These are phyloP conservation scores for Septoria petroselini DNA, from an alignment of 2,329 filamentous ascomycete genomes.

Conservation along the genomic window DNA sequence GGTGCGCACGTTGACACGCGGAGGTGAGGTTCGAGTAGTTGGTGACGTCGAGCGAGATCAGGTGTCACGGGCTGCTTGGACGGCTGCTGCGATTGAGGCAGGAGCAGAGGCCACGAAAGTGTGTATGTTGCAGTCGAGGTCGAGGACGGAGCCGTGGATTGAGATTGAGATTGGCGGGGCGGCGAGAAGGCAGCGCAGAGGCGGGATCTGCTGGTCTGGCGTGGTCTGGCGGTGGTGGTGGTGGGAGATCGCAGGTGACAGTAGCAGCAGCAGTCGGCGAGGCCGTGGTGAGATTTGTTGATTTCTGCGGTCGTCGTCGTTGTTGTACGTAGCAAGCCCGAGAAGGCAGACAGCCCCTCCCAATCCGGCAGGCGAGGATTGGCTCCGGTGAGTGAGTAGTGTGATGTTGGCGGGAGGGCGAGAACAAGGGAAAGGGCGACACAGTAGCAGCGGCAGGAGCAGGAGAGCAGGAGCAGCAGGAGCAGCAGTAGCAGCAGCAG, in stretches of 20 bases:
- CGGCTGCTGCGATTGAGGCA: conserved; percentile 1
- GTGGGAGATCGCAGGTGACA: neutral
- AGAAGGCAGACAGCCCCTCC: too few relatives aligned
- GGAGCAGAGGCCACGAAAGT: neutral
- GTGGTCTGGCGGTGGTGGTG: conserved; percentile 3
- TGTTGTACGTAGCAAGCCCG: too few relatives aligned
- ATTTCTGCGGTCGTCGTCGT: too few relatives aligned
- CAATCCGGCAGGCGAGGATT: too few relatives aligned
- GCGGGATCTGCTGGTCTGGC: neutral
- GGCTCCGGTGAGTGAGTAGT: too few relatives aligned
- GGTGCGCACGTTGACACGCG: neutral
- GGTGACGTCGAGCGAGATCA: conserved; percentile 9
- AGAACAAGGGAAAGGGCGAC: too few relatives aligned
- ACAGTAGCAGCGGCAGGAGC: too few relatives aligned
- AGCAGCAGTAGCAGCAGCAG: neutral
- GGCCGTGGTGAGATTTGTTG: too few relatives aligned
- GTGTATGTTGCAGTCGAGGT: neutral
- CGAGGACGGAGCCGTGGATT: neutral
- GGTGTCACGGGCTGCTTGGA: conserved; percentile 1
- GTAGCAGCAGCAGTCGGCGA: neutral
- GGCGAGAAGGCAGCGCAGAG: neutral
- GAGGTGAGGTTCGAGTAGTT: neutral
- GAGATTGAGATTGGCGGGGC: neutral
- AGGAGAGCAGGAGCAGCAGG: neutral
- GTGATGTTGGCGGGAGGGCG: too few relatives aligned